These are phyloP conservation scores for Takashimella koratensis DNA, from an alignment of 1,284 basidiomycete genomes.

Conservation along the genomic window DNA sequence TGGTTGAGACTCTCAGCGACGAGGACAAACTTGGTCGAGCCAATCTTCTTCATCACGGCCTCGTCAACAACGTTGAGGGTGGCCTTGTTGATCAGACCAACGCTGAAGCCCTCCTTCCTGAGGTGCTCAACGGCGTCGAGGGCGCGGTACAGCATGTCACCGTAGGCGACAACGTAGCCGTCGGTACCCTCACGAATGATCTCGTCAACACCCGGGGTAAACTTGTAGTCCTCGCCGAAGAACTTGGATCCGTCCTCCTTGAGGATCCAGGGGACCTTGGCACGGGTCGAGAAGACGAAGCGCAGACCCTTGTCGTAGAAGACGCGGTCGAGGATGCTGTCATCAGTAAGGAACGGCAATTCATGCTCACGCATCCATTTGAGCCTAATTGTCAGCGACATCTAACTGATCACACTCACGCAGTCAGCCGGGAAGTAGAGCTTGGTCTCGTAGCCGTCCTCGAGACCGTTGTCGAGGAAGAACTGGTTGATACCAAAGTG, in stretches of 20 bases:
- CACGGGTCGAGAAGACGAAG: constrained; percentile 79
- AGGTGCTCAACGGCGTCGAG: constrained; percentile 72
- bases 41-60: constrained; percentile 66
- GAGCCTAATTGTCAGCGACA: constrained; percentile 41
- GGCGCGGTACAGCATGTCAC: constrained; percentile 75
- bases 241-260: constrained; percentile 66
- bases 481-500: constrained; percentile 64
- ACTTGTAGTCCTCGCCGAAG: constrained; percentile 69
- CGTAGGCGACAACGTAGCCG: constrained; percentile 70
- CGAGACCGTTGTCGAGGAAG: constrained; percentile 78
- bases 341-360: neutral
- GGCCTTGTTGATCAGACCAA: constrained; percentile 78
- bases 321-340: constrained; percentile 60
- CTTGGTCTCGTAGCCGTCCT: constrained; percentile 64
- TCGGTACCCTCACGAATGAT: constrained; percentile 21
- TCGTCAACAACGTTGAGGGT: constrained; percentile 78
- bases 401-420: constrained; percentile 1
- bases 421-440: constrained; percentile 82
- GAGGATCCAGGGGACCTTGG: constrained; percentile 79
- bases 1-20: constrained; percentile 80
- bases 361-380: constrained; percentile 60
- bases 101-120: constrained; percentile 65
- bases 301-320: constrained; percentile 76
- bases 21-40: constrained; percentile 67
- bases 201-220: constrained; percentile 61